Evolutionary conservation across 495 filamentous ascomycete species (phyloP), one percentile per base, ranked within the genome.

Genomic region (Annulohypoxylon stygium): DNA sequence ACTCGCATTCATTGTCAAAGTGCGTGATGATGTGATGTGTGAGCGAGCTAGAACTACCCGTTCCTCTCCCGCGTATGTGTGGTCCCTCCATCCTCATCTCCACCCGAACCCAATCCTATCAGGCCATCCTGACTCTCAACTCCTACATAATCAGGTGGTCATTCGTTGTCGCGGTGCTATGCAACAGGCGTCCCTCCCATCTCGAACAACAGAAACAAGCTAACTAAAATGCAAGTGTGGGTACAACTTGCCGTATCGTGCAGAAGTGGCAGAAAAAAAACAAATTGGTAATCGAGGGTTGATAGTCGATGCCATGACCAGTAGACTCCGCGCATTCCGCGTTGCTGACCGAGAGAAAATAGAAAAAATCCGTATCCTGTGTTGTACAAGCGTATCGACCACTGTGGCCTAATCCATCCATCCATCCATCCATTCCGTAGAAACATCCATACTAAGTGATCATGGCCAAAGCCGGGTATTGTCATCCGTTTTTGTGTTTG

Each of bases 381-480:
- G 66, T 64, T 63, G 37, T 74, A 74, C 71, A 70, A 65, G 36
- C 58, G 55, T 62, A 51, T 16, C 37, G 18, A 65, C 66, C 43
- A 34, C 25, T 69, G 12, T 4, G 43, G 41, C 37, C 43, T 36
- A 33, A 47, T 25, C 34, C 48, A 45, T 67, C 45, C 58, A 16
- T 67, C 64, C 70, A 55, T 67, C 51, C 64, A 61, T 74, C 61
- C 48, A 30, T 30, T 30, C 30, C 48, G 26, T 62, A 53, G 41
- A 67, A 70, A 54, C 63, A 48, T 60, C 34, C 53, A 25, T 61
- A 62, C 23, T 67, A n/a, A 67, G 63, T 64, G 57, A 69, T 67
- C 63, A 61, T 75, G 67, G 67, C 66, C 25, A 70, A 23, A 61
- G 72, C 72, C 72, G 72, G 72, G 72, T 75, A 75, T 75, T 70